These are phyloP conservation scores for Brettanomyces naardenensis DNA, from an alignment of 805 yeast species.

Conservation along the genomic window DNA sequence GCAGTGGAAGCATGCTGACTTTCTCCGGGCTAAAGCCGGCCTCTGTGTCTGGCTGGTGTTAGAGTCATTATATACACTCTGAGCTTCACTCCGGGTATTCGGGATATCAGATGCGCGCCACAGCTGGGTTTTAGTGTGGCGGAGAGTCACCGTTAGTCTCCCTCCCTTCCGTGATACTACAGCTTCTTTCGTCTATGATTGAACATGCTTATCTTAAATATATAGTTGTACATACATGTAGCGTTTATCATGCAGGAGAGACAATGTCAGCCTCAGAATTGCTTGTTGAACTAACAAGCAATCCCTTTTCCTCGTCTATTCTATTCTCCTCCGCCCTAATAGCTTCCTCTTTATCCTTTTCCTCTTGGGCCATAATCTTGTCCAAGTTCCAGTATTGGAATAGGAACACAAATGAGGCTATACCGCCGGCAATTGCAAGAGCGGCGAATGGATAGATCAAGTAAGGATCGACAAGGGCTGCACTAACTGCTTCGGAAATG, in stretches of 20 bases:
- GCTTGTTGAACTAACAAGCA: background rate
- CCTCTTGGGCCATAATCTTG: constrained; percentile 19
- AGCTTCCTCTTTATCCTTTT: constrained; percentile 11
- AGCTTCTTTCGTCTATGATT: too few relatives aligned
- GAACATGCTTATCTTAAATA: too few relatives aligned
- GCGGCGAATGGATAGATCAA: constrained; percentile 36
- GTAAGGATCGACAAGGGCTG: constrained; percentile 33
- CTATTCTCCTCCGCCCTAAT: constrained; percentile 5
- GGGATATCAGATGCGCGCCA: too few relatives aligned
- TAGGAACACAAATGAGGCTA: constrained; percentile 24
- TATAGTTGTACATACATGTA: background rate
- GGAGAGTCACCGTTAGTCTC: too few relatives aligned
- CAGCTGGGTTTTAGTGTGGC: too few relatives aligned
- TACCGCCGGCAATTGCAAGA: constrained; percentile 28
- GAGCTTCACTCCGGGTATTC: too few relatives aligned
- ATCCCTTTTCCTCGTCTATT: constrained; percentile 3
- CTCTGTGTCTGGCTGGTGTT: too few relatives aligned
- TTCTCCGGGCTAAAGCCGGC: too few relatives aligned
- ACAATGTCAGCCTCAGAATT: background rate
- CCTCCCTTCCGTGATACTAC: too few relatives aligned
- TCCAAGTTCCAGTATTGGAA: constrained; percentile 25
- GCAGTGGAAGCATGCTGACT: too few relatives aligned
- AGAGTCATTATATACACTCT: too few relatives aligned
- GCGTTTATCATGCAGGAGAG: background rate
- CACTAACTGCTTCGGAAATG: constrained; percentile 32